phyloP scores from a whole-genome alignment of 768 basidiomycete species.

The Mycena vitilis region DNA sequence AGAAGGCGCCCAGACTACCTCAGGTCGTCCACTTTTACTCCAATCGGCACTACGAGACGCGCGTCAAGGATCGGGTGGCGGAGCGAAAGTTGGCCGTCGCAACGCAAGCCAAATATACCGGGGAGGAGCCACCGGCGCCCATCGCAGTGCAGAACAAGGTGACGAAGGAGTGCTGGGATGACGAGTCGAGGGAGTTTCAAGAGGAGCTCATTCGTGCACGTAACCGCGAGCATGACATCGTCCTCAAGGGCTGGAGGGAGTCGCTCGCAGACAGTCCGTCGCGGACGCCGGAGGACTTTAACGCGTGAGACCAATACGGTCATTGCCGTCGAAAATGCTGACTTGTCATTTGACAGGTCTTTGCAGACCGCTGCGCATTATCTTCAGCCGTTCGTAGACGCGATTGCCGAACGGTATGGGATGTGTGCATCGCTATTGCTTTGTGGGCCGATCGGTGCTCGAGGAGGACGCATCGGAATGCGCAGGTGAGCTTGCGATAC shows the following conservation, averaged over 20 bases:
- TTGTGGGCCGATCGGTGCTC: slow-evolving; percentile 5
- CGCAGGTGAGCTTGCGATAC: neutral
- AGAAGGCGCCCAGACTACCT: neutral
- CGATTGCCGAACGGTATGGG: neutral
- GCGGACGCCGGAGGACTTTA: neutral
- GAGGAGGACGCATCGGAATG: slow-evolving; percentile 7
- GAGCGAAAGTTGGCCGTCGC: neutral
- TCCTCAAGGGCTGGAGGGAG: neutral
- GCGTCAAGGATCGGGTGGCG: neutral
- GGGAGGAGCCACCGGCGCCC: neutral
- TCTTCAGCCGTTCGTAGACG: slow-evolving; percentile 12
- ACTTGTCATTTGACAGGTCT: neutral
- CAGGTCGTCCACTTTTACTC: slow-evolving; percentile 2
- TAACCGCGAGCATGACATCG: neutral
- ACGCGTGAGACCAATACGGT: neutral
- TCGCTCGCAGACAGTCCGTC: slow-evolving; percentile 13
- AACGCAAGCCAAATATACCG: neutral
- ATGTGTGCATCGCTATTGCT: slow-evolving; percentile 11
- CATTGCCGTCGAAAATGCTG: neutral
- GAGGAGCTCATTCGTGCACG: neutral
- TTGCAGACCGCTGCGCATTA: slow-evolving; percentile 2
- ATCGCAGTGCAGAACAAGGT: neutral
- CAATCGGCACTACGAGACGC: neutral
- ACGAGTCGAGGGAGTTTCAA: neutral
- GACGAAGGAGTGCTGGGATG: neutral